Evolutionary conservation across 306 rosid species (phyloP).

Genomic region (Prosopis cineraria): DNA sequence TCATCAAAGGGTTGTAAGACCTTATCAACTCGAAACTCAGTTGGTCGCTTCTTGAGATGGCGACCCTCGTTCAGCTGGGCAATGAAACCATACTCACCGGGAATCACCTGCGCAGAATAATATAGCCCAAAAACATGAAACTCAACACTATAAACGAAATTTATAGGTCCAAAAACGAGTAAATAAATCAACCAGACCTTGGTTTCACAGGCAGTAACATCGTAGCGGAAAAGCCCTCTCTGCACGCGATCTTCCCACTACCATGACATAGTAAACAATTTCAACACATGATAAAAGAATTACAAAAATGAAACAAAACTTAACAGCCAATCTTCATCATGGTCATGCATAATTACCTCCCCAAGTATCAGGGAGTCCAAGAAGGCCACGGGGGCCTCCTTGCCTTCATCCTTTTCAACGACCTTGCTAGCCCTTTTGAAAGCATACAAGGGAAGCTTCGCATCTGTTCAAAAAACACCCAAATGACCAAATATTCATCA

Average conservation of each 20-base stretch:
- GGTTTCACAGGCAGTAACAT: slow-evolving; percentile 91
- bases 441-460: slow-evolving; percentile 84
- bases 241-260: slow-evolving; percentile 98
- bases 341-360: slow-evolving; percentile 53
- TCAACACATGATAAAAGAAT: slow-evolving; percentile 1
- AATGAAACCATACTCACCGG: slow-evolving; percentile 67
- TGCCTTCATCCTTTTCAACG: slow-evolving; percentile 38
- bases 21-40: slow-evolving; percentile 39
- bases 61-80: slow-evolving; percentile 44
- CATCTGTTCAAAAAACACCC: slow-evolving; percentile 51
- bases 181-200: slow-evolving; percentile 54
- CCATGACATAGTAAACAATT: slow-evolving; percentile 30
- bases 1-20: slow-evolving; percentile 43
- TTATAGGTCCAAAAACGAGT: neutral
- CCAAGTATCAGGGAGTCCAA: slow-evolving; percentile 87
- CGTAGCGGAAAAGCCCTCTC: slow-evolving; percentile 90
- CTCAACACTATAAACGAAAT: slow-evolving; percentile 56
- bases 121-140: slow-evolving; percentile 26
- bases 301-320: neutral
- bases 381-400: slow-evolving; percentile 72
- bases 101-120: slow-evolving; percentile 67
- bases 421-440: slow-evolving; percentile 48
- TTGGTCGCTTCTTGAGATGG: slow-evolving; percentile 36
- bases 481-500: slow-evolving; percentile 38
- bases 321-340: slow-evolving; percentile 12